A percentile compares a stretch with the other conserved stretches of the same genome.
phyloP scores from a whole-genome alignment of 176 grass and related monocot genomes.

The Paspalum notatum region DNA sequence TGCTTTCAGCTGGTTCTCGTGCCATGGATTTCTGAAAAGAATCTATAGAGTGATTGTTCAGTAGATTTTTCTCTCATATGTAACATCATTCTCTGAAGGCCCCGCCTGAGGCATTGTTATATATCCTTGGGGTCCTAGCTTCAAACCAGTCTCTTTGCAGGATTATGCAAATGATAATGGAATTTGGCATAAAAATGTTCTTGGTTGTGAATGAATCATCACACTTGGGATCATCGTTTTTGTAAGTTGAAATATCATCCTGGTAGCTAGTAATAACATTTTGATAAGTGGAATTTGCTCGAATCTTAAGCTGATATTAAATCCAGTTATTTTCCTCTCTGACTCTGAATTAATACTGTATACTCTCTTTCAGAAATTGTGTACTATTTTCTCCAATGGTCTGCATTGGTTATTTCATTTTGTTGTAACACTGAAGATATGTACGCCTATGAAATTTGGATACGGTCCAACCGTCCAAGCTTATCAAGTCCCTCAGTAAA shows the following conservation, averaged over 20 bases:
- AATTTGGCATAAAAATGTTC: not conserved
- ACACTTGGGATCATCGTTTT: not conserved
- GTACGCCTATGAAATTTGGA: not conserved
- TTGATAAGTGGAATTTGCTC: not conserved
- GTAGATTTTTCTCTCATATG: constrained; percentile 7
- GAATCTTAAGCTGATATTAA: not conserved
- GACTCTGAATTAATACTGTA: not conserved
- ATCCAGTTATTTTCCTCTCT: too few relatives aligned
- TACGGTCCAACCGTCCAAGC: not conserved
- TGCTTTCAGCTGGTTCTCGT: constrained; percentile 11
- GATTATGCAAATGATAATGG: not conserved
- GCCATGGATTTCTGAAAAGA: not conserved
- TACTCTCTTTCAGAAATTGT: not conserved
- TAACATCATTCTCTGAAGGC: not conserved
- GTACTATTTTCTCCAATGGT: not conserved
- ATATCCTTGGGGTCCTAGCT: too few relatives aligned
- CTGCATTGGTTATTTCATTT: not conserved
- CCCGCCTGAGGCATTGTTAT: too few relatives aligned
- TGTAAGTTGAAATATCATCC: not conserved
- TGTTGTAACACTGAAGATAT: not conserved
- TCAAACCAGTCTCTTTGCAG: too few relatives aligned
- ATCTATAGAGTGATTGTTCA: not conserved
- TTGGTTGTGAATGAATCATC: constrained; percentile 11
- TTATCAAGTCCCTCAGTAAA: not conserved
- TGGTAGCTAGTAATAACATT: not conserved